Percentiles rank a stretch among this genome's conserved stretches.
Evolutionary conservation across 2,329 filamentous ascomycete species (phyloP).

Genomic region (Celoporthe dispersa): DNA sequence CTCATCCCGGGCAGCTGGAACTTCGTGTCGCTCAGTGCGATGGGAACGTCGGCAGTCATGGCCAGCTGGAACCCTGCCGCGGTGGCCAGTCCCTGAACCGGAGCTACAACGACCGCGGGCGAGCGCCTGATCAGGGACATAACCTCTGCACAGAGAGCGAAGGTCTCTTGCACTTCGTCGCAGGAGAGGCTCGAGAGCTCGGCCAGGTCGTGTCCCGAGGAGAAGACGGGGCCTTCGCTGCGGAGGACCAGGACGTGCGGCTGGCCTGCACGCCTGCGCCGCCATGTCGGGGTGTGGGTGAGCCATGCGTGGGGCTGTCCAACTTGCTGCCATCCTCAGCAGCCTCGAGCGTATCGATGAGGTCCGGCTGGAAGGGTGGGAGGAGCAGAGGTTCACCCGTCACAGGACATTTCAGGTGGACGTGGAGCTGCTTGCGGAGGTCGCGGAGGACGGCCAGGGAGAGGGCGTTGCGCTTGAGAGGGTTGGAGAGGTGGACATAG

Average conservation of each 20-base stretch:
- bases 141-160: constrained; percentile 39
- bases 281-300: constrained; percentile 34
- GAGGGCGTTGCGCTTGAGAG: constrained; percentile 35
- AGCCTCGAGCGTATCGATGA: constrained; percentile 31
- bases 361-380: constrained; percentile 35
- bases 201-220: constrained; percentile 39
- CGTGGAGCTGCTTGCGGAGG: constrained; percentile 35
- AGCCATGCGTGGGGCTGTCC: constrained; percentile 37
- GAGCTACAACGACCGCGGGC: constrained; percentile 38
- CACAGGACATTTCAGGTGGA: constrained; percentile 33
- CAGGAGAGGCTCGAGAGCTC: constrained; percentile 32
- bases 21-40: constrained; percentile 29
- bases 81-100: constrained; percentile 39
- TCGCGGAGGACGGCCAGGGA: constrained; percentile 33
- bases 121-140: constrained; percentile 40
- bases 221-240: constrained; percentile 37
- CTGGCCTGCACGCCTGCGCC: constrained; percentile 30
- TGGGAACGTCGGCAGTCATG: constrained; percentile 37
- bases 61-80: constrained; percentile 42
- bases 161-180: constrained; percentile 32
- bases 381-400: constrained; percentile 35
- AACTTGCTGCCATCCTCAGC: background rate
- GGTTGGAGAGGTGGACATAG: constrained; percentile 36
- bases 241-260: constrained; percentile 42
- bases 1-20: constrained; percentile 37